These are phyloP conservation scores for Quercus gilva DNA, from an alignment of 306 rosid genomes.

Conservation along the genomic window DNA sequence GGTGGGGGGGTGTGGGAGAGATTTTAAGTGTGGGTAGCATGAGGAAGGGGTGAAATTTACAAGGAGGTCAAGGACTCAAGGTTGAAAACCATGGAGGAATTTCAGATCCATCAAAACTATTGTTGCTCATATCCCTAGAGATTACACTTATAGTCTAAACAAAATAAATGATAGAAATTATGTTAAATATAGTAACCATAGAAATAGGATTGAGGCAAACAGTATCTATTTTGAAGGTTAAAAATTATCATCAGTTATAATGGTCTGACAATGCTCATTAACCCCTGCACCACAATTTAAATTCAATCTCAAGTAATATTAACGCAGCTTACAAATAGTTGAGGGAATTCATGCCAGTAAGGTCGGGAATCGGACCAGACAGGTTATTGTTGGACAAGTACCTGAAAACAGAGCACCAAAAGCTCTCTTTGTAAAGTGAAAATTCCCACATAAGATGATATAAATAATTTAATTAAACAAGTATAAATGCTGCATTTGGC, in stretches of 20 bases:
- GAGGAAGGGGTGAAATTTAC: constrained; percentile 34
- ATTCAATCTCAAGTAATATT: neutral
- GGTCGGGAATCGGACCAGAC: constrained; percentile 51
- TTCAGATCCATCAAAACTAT: constrained; percentile 40
- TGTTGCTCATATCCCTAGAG: constrained; percentile 63
- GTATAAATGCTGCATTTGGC: neutral
- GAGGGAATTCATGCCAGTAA: constrained; percentile 45
- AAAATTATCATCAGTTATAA: neutral
- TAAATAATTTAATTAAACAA: neutral
- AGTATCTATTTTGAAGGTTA: neutral
- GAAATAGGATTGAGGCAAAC: neutral
- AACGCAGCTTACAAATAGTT: constrained; percentile 44
- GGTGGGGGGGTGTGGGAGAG: no score
- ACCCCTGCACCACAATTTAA: neutral
- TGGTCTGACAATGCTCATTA: neutral
- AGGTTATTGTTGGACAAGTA: constrained; percentile 58
- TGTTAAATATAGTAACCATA: neutral
- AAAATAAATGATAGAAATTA: neutral
- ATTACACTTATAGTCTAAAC: neutral
- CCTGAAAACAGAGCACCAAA: constrained; percentile 35
- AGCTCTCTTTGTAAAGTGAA: neutral
- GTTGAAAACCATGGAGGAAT: constrained; percentile 49
- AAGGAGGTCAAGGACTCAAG: constrained; percentile 46
- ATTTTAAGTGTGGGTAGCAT: neutral
- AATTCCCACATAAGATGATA: neutral